phyloP scores from a whole-genome alignment of 495 filamentous ascomycete genomes.

The Podospora pseudoanserina region DNA sequence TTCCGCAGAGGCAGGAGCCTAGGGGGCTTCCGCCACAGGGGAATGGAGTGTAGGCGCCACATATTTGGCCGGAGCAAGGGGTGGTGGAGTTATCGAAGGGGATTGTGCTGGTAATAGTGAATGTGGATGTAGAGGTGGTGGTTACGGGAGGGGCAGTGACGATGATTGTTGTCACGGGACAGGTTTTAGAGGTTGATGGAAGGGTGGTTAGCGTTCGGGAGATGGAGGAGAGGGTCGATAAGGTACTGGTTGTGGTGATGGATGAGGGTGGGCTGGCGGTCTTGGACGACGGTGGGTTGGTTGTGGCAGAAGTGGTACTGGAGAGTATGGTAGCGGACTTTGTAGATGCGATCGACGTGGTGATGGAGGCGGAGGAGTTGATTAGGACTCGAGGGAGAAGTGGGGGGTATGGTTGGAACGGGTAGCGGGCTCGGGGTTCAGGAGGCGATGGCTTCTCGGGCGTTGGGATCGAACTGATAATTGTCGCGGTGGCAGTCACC shows the following conservation, averaged over 20 bases:
- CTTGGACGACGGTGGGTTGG: neutral
- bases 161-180: neutral
- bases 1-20: conserved; percentile 2
- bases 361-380: neutral
- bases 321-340: neutral
- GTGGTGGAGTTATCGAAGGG: neutral
- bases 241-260: neutral
- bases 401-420: neutral
- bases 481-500: neutral
- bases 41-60: conserved; percentile 10
- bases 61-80: conserved; percentile 1
- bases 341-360: neutral
- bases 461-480: neutral
- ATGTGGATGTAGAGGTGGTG: neutral
- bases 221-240: neutral
- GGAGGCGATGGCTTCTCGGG: neutral
- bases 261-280: neutral
- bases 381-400: neutral
- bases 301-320: neutral
- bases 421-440: neutral
- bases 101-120: neutral
- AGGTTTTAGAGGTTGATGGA: neutral
- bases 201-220: neutral
- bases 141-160: neutral
- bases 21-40: conserved; percentile 1